Evolutionary conservation across 495 filamentous ascomycete genomes (phyloP), one percentile per base, ranked within the genome.

Genomic region (Aspergillus bertholletiae): DNA sequence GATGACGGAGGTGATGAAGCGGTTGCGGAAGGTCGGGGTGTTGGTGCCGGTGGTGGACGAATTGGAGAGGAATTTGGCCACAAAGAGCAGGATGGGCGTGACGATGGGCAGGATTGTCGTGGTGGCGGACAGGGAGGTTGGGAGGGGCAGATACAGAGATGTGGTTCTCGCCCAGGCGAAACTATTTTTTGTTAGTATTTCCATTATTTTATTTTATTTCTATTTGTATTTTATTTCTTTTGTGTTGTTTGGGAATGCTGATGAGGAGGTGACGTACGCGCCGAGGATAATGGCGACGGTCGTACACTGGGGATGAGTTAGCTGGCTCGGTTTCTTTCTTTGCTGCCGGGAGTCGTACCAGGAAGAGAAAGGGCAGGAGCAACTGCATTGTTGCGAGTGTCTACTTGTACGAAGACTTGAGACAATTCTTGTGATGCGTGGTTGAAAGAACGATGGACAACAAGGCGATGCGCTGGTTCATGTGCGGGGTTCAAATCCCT

Each of bases 141-240:
- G 63, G 9, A 68, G 41, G 7, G 69, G 67, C 40, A 72, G 65
- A 44, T 39, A 58, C 23, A 63, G 41, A 7, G 56, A 26, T 35
- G 49, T 39, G 1, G 64, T 69, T 26, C 59, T 59, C 5, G 69
- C 51, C 69, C 65, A 72, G 15, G 69, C 59, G 39, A 32, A 28
- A 3, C 26, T 46, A 21, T 39, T 7, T 49, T 32, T 20, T 39
- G 40, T 59, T 56, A 49, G 37, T 45, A 15, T 17, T 18, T 6
- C 18, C 5, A 40, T 40, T 39, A n/a, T n/a, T n/a, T n/a, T n/a
- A n/a, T n/a, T n/a, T n/a, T n/a, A n/a, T n/a, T n/a, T n/a, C n/a
- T n/a, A n/a, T n/a, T n/a, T n/a, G n/a, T n/a, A n/a, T n/a, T n/a
- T n/a, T n/a, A 26, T 49, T 1, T 45, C 27, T 21, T 28, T n/a